Evolutionary conservation across 2,329 filamentous ascomycete genomes (phyloP).

Genomic region (Aspergillus glaucus): DNA sequence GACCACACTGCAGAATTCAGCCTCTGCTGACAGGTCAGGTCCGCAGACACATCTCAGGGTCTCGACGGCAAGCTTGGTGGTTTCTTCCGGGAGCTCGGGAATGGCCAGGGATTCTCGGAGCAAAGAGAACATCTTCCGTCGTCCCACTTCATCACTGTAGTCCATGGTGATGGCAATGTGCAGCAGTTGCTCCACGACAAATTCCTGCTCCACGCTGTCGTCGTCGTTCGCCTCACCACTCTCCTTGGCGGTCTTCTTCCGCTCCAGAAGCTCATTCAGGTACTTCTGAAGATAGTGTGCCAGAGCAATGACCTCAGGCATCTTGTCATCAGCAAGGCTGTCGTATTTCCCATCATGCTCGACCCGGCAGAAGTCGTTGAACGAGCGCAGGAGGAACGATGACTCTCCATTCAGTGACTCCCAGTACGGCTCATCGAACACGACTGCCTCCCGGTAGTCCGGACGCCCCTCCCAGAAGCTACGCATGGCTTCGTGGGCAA

Average conservation of each 20-base stretch:
- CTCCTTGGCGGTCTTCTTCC: conserved; percentile 31
- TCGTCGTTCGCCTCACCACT: conserved; percentile 65
- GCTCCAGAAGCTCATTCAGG: conserved; percentile 48
- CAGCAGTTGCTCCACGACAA: conserved; percentile 89
- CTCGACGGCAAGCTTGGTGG: conserved; percentile 80
- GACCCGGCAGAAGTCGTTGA: conserved; percentile 84
- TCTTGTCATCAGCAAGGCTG: conserved; percentile 77
- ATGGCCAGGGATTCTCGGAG: conserved; percentile 79
- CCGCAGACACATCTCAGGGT: conserved; percentile 79
- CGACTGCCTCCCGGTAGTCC: conserved; percentile 42
- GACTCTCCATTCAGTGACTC: conserved; percentile 62
- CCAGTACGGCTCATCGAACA: conserved; percentile 43
- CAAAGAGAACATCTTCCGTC: conserved; percentile 90
- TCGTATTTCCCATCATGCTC: conserved; percentile 70
- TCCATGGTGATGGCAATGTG: conserved; percentile 88
- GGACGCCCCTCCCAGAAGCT: conserved; percentile 93
- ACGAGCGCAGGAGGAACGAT: conserved; percentile 82
- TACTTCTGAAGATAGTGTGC: conserved; percentile 82
- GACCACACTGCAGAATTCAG: conserved; percentile 50
- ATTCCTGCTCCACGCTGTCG: conserved; percentile 83
- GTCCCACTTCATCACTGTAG: conserved; percentile 94
- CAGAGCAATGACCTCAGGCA: conserved; percentile 88
- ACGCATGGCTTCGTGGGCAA: conserved; percentile 88
- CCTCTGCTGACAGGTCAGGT: conserved; percentile 42
- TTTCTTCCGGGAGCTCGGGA: conserved; percentile 82